Evolutionary conservation across 306 rosid genomes (phyloP), one percentile per base, ranked within the genome.

Genomic region (Ceratonia siliqua): DNA sequence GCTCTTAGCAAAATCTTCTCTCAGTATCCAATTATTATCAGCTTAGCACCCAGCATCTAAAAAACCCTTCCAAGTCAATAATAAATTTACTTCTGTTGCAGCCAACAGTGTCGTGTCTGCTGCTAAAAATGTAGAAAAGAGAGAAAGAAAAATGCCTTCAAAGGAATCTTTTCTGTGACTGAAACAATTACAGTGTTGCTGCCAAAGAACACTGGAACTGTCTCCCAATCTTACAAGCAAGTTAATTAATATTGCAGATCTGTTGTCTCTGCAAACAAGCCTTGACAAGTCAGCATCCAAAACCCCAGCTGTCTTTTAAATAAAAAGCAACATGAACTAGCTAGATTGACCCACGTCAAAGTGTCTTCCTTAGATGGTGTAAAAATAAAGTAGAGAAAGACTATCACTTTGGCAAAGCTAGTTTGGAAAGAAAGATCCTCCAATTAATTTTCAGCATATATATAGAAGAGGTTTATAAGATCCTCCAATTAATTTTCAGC

Each of bases 221-320:
- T 73, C 52, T 72, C 38, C 56, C 30, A 11, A 63, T 36, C 58
- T 68, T 14, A 20, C 49, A 49, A 33, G 15, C 39, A 78, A 48
- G 62, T 61, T 64, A 49, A 70, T 70, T 48, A 68, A 74, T 63
- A 70, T 78, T 55, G 35, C 74, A 53, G 45, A 68, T 62, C 32
- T 13, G 52, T 41, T 46, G 76, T 72, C 62, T 38, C 58, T 4
- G 38, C 53, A 38, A 33, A 45, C 70, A 81, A 62, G 57, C 58
- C 28, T 64, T 80, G 77, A 79, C 71, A 85, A 77, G 83, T 78
- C 83, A 38, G 64, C 73, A 33, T 74, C 78, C 76, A 70, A 70
- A 69, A 46, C 68, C 53, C 58, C 56, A 39, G 2, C n/a, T n/a
- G n/a, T n/a, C n/a, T n/a, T n/a, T n/a, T 36, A 50, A 35, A 25